Base-by-base conservation (phyloP, 2,329 filamentous ascomycete genomes). In the Aspergillus amoenus region DNA sequence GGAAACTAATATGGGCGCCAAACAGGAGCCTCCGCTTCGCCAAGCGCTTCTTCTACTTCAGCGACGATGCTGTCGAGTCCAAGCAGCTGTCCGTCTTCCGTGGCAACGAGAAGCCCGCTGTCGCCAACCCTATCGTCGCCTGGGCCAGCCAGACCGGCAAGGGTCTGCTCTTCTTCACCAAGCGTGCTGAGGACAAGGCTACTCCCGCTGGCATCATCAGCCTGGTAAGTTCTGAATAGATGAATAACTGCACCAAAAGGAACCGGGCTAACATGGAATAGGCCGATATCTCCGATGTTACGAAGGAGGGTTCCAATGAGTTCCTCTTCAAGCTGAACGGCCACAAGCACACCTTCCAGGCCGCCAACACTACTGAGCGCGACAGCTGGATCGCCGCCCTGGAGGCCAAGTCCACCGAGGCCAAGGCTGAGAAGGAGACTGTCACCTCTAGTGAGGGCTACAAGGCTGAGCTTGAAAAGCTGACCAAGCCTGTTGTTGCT, bases 71-170 rank as follows among this genome's bases (percentile, higher is more conserved):
- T 49, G 76, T 95, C 59, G 85, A 92, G 70, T 78, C 85, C 67
- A 88, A 93, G 78, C 83, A 88, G 72, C 83, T 97, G 56, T 77
- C 82, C 66, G 79, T 83, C 68, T 97, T 93, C 81, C 83, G 95
- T 67, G 91, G 92, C 79, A 88, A 86, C 70, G 92, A 96, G 84
- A 97, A 97, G 88, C 82, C 88, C 56, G 82, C 87, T 53, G 82
- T 88, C 64, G 88, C 89, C 60, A 88, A 95, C 80, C 84, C 90
- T 65, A 88, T 89, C 67, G 88, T 87, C 66, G 89, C 94, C 37
- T 97, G 94, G 91, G 91, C 93, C 62, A 87, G 87, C 66, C 87
- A 96, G 82, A 97, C 93, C 58, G 93, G 93, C 76, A 96, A 96
- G 83, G 94, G 94, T 72, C 88, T 97, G 18, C 82, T 97, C 42